Evolutionary conservation across 2,329 filamentous ascomycete species (phyloP), one percentile per base, ranked within the genome.

Genomic region (Claviceps sp.): DNA sequence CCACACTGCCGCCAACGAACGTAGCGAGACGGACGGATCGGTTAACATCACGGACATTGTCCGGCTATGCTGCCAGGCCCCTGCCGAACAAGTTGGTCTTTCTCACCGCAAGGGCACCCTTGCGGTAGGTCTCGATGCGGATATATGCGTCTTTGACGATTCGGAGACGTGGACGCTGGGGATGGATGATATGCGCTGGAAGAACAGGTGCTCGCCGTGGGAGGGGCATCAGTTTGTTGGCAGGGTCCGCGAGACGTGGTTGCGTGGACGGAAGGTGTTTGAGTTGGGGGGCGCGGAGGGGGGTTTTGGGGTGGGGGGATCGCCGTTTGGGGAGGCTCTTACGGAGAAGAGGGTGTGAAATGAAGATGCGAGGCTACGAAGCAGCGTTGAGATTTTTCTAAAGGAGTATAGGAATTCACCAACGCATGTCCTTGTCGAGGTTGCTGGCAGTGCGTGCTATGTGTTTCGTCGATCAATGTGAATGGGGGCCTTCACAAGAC

Each of bases 121-220:
- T 39, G 77, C 75, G 50, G 82, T 81, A 0, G 90, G 89, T 0
- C 84, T 87, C 67, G 90, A 96, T 68, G 90, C 84, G 3, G 90
- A 96, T 65, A 75, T 95, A 39, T 90, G 87, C 60, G 83, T 97
- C 16, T 96, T 97, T 64, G 91, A 97, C 64, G 89, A 95, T 56
- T 70, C 76, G n/a, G 82, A 81, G 22, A 77, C 78, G 59, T 98
- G 91, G 77, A 77, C 82, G 24, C 82, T 95, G 50, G 71, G 79
- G 53, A 74, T 78, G 17, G 82, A 78, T 55, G 88, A 89, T 48
- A 95, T 98, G 89, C 78, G 93, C 58, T 98, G 95, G 78, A 84
- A 89, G 68, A 95, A 96, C 68, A 88, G 89, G 63, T 90, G 89
- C 73, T 89, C 84, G 52, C 89, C 90, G 0, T 96, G 94, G 75